Evolutionary conservation across 2,329 filamentous ascomycete species (phyloP), one percentile per base, ranked within the genome.

Genomic region (Trichoderma sp.): DNA sequence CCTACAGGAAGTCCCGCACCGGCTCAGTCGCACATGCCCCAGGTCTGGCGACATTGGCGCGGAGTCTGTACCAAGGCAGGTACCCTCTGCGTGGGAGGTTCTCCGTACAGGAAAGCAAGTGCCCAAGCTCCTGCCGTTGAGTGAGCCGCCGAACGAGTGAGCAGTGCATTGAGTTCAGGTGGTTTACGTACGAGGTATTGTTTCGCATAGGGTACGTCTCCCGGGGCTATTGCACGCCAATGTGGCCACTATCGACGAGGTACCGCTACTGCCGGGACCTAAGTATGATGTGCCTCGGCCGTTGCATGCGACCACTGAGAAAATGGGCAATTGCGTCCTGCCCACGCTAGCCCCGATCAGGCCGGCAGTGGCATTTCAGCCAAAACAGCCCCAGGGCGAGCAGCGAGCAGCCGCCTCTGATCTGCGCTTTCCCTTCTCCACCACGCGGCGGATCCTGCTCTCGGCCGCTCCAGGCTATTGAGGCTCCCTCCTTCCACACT

Each of bases 381-480:
- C 41, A 62, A 24, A 30, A 14, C 34, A 51, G 47, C 59, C 59
- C 39, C 52, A 39, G 45, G 24, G 5, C 39, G 34, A 39, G 34
- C 34, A 39, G 10, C 34, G 10, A 39, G 34, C 34, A 39, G 10
- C 34, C 2, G 10, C 39, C 17, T 26, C 48, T 14, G 21, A 28
- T 30, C 45, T 34, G 43, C 52, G 59, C 52, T 63, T 39, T 24
- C 48, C 34, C 7, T 39, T 54, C 59, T 45, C 59, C 59, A 55
- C 50, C 39, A 30, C 26, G 50, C 10, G 24, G 50, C 59, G 59
- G 59, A 63, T 45, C 59, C 59, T 55, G 50, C 34, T 55, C 41
- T 62, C 59, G 54, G 59, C 59, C 59, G 47, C 59, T 63, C 41
- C 17, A 47, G 26, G 24, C 26, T 39, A 63, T 55, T 63, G 50